Percentiles rank a stretch among this genome's conserved stretches.
phyloP scores from a whole-genome alignment of 495 filamentous ascomycete species.

The Neurospora tetraspora region DNA sequence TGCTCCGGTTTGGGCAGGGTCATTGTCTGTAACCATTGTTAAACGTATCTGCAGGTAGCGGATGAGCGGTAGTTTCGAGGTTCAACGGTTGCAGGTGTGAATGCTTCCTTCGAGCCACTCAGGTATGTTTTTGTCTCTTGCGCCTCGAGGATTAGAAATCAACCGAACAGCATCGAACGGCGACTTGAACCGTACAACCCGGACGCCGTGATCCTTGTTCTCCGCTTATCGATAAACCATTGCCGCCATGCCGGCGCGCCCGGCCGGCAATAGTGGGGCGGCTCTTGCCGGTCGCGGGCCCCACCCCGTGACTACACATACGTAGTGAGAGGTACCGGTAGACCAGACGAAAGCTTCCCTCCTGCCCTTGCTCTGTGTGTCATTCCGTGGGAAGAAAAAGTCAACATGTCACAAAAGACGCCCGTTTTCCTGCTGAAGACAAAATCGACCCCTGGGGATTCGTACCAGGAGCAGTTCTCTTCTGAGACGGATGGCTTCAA shows the following conservation, averaged over 20 bases:
- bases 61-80: background rate
- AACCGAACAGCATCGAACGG: background rate
- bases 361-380: background rate
- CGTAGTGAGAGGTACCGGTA: background rate
- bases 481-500: conserved; percentile 23
- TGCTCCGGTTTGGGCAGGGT: background rate
- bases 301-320: background rate
- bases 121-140: background rate
- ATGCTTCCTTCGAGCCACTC: background rate
- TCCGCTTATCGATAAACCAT: background rate
- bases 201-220: background rate
- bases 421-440: conserved; percentile 83
- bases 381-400: background rate
- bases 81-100: background rate
- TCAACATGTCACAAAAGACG: conserved; percentile 19
- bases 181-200: background rate
- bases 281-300: background rate
- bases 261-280: background rate
- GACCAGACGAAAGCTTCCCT: background rate
- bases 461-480: conserved; percentile 69
- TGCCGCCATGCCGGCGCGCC: background rate
- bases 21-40: background rate
- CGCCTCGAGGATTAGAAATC: background rate
- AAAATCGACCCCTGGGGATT: conserved; percentile 64
- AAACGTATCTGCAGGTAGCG: background rate